Evolutionary conservation across 768 basidiomycete genomes (phyloP).

Genomic region (Tricholomella constricta): DNA sequence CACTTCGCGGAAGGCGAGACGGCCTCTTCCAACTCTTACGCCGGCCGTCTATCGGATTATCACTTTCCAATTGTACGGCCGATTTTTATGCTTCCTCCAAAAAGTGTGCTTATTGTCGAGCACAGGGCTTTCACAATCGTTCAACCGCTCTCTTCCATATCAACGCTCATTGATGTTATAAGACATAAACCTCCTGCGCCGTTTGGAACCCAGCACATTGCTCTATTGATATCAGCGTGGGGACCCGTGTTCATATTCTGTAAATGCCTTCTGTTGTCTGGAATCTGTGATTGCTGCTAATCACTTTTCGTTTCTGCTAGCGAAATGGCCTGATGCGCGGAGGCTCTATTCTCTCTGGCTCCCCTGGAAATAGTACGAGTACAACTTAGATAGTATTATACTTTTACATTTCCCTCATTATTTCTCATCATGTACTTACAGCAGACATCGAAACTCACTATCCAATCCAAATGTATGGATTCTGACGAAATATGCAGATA

Average conservation of each 20-base stretch:
- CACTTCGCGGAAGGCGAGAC: slow-evolving; percentile 21
- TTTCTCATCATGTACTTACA: too few species aligned
- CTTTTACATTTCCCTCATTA: background rate
- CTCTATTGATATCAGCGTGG: slow-evolving; percentile 60
- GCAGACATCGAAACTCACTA: too few species aligned
- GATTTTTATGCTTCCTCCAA: background rate
- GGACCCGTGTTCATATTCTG: slow-evolving; percentile 59
- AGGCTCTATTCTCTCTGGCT: background rate
- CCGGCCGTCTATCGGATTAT: slow-evolving; percentile 54
- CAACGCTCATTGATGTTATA: slow-evolving; percentile 53
- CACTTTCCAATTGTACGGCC: slow-evolving; percentile 54
- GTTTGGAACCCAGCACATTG: slow-evolving; percentile 68
- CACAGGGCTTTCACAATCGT: slow-evolving; percentile 44
- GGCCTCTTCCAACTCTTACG: slow-evolving; percentile 34
- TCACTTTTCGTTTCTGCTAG: background rate
- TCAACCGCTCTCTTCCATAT: slow-evolving; percentile 51
- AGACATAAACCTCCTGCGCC: slow-evolving; percentile 43
- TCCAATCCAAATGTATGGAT: too few species aligned
- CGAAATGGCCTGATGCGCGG: background rate
- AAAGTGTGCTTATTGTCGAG: background rate
- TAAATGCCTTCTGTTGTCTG: slow-evolving; percentile 20
- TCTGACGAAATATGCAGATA: background rate
- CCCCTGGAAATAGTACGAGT: slow-evolving; percentile 1
- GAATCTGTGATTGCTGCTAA: background rate
- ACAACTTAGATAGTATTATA: background rate